phyloP scores from a whole-genome alignment of 495 filamentous ascomycete genomes.

The Lasiosphaeris hirsuta region DNA sequence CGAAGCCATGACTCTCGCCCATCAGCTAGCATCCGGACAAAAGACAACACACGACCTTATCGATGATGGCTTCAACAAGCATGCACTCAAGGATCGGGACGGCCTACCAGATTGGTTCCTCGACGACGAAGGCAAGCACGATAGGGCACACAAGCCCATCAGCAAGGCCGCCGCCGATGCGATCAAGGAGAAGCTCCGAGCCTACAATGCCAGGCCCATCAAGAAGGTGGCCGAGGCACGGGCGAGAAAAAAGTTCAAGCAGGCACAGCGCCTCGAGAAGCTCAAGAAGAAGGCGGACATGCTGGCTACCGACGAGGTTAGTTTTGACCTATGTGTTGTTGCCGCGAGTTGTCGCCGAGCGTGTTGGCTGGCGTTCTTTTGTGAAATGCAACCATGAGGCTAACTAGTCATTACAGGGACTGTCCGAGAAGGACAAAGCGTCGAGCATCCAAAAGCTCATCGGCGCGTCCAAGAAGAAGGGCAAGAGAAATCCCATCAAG shows the following conservation, averaged over 20 bases:
- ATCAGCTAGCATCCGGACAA: conserved; percentile 81
- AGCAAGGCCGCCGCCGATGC: conserved; percentile 83
- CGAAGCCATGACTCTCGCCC: conserved; percentile 98
- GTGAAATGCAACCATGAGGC: not conserved
- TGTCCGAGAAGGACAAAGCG: conserved; percentile 95
- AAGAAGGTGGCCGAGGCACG: conserved; percentile 98
- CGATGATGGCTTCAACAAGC: conserved; percentile 92
- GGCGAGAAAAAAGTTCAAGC: conserved; percentile 94
- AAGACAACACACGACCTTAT: conserved; percentile 72
- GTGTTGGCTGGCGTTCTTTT: not conserved
- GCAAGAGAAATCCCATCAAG: conserved; percentile 76
- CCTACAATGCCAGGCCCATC: conserved; percentile 94
- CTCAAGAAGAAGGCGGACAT: conserved; percentile 90
- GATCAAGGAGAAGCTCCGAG: conserved; percentile 93
- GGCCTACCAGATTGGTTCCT: conserved; percentile 98
- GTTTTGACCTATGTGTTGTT: not conserved
- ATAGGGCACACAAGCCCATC: conserved; percentile 79
- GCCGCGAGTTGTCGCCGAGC: too few species aligned
- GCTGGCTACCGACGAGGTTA: conserved; percentile 71
- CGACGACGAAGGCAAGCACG: conserved; percentile 84
- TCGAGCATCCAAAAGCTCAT: conserved; percentile 77
- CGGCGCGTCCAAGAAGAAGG: conserved; percentile 78
- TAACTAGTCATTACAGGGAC: conserved; percentile 37
- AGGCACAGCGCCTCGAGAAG: conserved; percentile 85
- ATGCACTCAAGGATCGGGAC: conserved; percentile 83